Evolutionary conservation across 495 filamentous ascomycete genomes (phyloP), one percentile per base, ranked within the genome.

Genomic region (Penicillium salamii): DNA sequence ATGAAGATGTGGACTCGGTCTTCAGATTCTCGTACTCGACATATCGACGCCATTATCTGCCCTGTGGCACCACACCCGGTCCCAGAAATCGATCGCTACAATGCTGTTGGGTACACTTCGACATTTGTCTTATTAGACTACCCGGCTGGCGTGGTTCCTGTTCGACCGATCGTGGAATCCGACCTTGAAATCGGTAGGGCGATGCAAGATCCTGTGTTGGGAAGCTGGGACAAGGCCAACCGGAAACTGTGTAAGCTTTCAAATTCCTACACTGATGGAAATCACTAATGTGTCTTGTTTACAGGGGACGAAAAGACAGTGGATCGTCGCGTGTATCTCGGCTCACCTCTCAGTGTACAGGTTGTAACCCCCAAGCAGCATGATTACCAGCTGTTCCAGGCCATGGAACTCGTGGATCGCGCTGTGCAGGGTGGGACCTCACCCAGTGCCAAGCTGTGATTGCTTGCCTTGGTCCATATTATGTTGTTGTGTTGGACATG

Each of bases 191-290:
- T 73, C 39, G 52, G 74, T 3, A 67, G 54, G 19, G 74, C 80
- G 46, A 64, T 84, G 54, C 48, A 55, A 0, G 55, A 37, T 0
- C 59, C 72, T 32, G 63, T 71, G 11, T 39, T 78, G 26, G 75
- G 76, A 5, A 74, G 70, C 15, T 86, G 80, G 82, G 84, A 88
- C 66, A 75, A 79, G 63, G 65, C 63, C 3, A 86, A 87, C 65
- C 68, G 81, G 31, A 63, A 72, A 50, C 56, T 87, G 14, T 87
- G 83, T 83, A 76, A 71, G 75, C 75, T 35, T 41, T 23, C 49
- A 39, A 41, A n/a, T 7, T 8, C 14, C 21, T 7, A 15, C 21
- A 18, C 40, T 42, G 11, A 0, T 3, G 18, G 49, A 13, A 33
- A 34, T 9, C 26, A 38, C 36, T 40, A 43, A 42, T 52, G 55